Evolutionary conservation across 2,329 filamentous ascomycete species (phyloP).

Genomic region (Nothophaeocryptopus gaeumannii): DNA sequence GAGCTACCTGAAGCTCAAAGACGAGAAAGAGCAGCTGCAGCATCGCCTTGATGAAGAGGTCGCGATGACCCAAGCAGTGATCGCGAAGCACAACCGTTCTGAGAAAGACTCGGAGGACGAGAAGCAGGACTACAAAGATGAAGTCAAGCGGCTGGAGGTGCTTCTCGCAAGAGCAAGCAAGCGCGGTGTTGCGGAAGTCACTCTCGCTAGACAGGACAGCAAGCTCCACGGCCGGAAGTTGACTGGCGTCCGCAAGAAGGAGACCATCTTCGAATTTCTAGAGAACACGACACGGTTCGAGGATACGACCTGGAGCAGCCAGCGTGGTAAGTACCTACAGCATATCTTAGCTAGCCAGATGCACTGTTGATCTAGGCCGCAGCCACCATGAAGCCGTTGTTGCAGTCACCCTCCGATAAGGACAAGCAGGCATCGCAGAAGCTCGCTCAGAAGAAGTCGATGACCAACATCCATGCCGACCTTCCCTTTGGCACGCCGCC

Average conservation of each 20-base stretch:
- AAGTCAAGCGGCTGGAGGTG: slow-evolving; percentile 46
- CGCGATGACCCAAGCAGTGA: slow-evolving; percentile 19
- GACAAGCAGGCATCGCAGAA: slow-evolving; percentile 41
- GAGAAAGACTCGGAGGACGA: slow-evolving; percentile 35
- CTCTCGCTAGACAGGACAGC: slow-evolving; percentile 42
- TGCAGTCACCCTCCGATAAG: slow-evolving; percentile 37
- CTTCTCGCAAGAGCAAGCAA: slow-evolving; percentile 41
- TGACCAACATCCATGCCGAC: slow-evolving; percentile 29
- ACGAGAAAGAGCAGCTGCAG: slow-evolving; percentile 36
- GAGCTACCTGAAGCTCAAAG: slow-evolving; percentile 37
- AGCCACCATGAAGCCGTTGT: slow-evolving; percentile 29
- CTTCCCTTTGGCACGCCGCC: slow-evolving; percentile 38
- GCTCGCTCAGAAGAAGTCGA: slow-evolving; percentile 38
- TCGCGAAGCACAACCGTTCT: slow-evolving; percentile 28
- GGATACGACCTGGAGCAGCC: slow-evolving; percentile 28
- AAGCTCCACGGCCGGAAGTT: slow-evolving; percentile 31
- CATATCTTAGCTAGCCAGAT: not conserved
- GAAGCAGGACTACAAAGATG: slow-evolving; percentile 38
- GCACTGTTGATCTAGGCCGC: slow-evolving; percentile 16
- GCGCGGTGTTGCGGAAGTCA: slow-evolving; percentile 41
- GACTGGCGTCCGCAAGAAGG: slow-evolving; percentile 21
- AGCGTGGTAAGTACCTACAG: slow-evolving; percentile 30
- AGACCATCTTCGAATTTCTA: slow-evolving; percentile 36
- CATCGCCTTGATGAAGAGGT: slow-evolving; percentile 30
- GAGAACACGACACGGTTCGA: slow-evolving; percentile 26